These are phyloP conservation scores for Crucihimalaya himalaica DNA, from an alignment of 345 rosid species.

Conservation along the genomic window DNA sequence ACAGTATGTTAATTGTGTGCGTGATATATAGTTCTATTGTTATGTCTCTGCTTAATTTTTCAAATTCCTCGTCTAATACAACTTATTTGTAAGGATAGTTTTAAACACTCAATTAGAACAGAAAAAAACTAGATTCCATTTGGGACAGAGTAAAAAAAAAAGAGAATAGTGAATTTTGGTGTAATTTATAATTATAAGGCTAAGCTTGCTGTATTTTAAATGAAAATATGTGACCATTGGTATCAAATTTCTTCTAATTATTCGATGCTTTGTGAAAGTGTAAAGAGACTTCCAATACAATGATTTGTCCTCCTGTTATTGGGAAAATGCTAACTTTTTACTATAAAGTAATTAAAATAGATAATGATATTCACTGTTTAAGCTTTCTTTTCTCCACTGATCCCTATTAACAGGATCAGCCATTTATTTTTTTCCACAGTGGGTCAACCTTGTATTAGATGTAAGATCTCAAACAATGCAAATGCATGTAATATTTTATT, in stretches of 20 bases:
- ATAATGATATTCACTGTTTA: conserved; percentile 24
- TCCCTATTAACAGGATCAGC: conserved; percentile 19
- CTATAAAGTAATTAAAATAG: conserved; percentile 23
- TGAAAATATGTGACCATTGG: conserved; percentile 2
- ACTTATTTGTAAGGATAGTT: not conserved
- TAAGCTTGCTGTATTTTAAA: not conserved
- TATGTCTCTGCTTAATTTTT: not conserved
- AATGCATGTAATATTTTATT: not conserved
- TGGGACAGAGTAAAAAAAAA: not conserved
- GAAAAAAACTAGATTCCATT: not conserved
- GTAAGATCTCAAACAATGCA: conserved; percentile 10
- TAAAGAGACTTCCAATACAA: conserved; percentile 36
- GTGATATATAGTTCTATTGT: not conserved
- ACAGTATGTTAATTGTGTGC: not conserved
- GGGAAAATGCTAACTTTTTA: conserved; percentile 26
- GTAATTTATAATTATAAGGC: conserved; percentile 9
- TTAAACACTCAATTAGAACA: not conserved
- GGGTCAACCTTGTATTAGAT: conserved; percentile 23
- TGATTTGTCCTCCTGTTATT: conserved; percentile 24
- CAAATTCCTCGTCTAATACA: not conserved
- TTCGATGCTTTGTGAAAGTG: conserved; percentile 37
- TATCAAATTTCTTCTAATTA: conserved; percentile 23
- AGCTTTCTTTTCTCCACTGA: conserved; percentile 28
- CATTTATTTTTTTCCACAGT: not conserved
- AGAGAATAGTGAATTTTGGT: not conserved